Percentiles rank a stretch among this genome's conserved stretches.
Evolutionary conservation across 1,284 basidiomycete species (phyloP).

Genomic region (Phlebopus sp.): DNA sequence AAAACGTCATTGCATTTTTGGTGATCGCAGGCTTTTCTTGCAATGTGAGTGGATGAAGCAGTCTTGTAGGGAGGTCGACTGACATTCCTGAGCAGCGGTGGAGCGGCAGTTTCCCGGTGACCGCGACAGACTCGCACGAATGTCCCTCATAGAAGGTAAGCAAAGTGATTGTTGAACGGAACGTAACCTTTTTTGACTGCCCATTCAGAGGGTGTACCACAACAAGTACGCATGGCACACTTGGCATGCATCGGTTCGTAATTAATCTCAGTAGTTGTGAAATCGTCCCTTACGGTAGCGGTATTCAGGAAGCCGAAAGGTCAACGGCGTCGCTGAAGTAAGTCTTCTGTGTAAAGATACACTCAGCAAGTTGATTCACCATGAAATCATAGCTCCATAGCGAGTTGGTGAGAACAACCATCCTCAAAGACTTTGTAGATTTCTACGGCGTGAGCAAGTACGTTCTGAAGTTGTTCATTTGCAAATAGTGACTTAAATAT

Average conservation of each 20-base stretch:
- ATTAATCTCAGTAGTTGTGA: background rate
- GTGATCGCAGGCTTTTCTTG: constrained; percentile 52
- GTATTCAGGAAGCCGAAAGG: constrained; percentile 67
- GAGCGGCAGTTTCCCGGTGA: constrained; percentile 88
- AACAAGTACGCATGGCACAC: constrained; percentile 88
- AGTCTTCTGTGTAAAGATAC: constrained; percentile 3
- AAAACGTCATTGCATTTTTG: background rate
- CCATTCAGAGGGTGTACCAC: constrained; percentile 71
- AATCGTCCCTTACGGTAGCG: background rate
- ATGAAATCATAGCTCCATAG: constrained; percentile 55
- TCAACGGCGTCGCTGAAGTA: constrained; percentile 95
- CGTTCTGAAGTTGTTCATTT: constrained; percentile 19
- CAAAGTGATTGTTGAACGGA: background rate
- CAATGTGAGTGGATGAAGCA: constrained; percentile 45
- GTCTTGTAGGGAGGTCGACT: background rate
- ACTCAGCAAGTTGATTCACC: background rate
- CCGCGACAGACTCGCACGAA: constrained; percentile 71
- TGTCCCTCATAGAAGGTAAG: constrained; percentile 86
- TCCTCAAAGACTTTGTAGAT: constrained; percentile 90
- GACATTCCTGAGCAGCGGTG: constrained; percentile 53
- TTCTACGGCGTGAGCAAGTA: constrained; percentile 78
- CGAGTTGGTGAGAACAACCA: constrained; percentile 72
- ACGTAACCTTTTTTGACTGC: background rate
- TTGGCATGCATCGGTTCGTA: constrained; percentile 69
- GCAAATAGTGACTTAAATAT: constrained; percentile 13